These are phyloP conservation scores for Pseudocohnilembus persalinus DNA, from an alignment of 169 alveolate species.

Conservation along the genomic window DNA sequence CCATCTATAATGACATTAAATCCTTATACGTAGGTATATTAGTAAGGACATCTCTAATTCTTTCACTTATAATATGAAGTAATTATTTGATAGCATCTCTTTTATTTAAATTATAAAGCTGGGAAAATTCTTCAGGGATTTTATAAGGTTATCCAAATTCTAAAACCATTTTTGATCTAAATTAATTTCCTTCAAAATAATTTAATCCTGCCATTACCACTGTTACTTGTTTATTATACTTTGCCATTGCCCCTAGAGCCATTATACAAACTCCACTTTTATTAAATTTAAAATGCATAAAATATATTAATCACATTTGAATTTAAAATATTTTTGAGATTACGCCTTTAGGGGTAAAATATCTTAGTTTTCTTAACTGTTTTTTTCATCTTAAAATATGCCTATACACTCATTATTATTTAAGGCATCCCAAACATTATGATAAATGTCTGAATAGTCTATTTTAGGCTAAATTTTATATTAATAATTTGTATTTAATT, in stretches of 20 bases:
- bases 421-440: slow-evolving; percentile 63
- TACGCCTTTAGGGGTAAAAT: slow-evolving; percentile 68
- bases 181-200: slow-evolving; percentile 58
- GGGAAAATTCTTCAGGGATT: slow-evolving; percentile 42
- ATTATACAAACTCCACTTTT: slow-evolving; percentile 79
- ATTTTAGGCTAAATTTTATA: slow-evolving; percentile 79
- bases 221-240: slow-evolving; percentile 52
- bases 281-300: slow-evolving; percentile 63
- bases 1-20: slow-evolving; percentile 45
- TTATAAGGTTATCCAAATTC: slow-evolving; percentile 68
- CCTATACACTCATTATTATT: slow-evolving; percentile 73
- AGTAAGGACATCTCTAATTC: slow-evolving; percentile 58
- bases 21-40: slow-evolving; percentile 64
- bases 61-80: slow-evolving; percentile 28
- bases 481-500: slow-evolving; percentile 23
- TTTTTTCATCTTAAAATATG: slow-evolving; percentile 89
- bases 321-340: slow-evolving; percentile 47
- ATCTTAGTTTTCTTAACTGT: slow-evolving; percentile 80
- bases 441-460: slow-evolving; percentile 76
- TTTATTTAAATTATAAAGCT: slow-evolving; percentile 38
- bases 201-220: slow-evolving; percentile 63
- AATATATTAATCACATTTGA: too few species aligned
- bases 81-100: slow-evolving; percentile 47
- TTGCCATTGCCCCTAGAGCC: slow-evolving; percentile 81
- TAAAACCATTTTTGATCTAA: slow-evolving; percentile 60